Evolutionary conservation across 768 basidiomycete genomes (phyloP).

Genomic region (Podaxis pistillaris): DNA sequence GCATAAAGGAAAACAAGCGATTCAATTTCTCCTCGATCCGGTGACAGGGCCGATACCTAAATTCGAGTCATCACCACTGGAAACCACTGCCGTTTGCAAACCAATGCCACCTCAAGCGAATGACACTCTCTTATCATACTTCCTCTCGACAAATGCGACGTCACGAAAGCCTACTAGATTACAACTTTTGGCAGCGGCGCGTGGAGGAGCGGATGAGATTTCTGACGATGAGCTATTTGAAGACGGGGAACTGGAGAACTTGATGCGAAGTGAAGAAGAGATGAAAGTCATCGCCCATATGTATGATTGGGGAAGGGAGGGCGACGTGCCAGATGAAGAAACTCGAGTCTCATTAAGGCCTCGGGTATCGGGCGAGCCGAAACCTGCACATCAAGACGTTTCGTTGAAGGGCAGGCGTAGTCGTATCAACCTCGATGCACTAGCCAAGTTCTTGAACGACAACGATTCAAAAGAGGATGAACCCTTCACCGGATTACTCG

Average conservation of each 20-base stretch:
- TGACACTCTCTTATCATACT: conserved; percentile 46
- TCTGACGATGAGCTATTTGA: conserved; percentile 71
- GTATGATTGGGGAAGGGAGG: conserved; percentile 30
- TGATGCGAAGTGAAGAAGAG: conserved; percentile 56
- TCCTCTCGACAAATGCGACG: conserved; percentile 45
- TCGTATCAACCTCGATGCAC: conserved; percentile 56
- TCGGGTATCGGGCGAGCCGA: conserved; percentile 11
- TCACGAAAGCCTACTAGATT: conserved; percentile 56
- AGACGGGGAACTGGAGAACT: conserved; percentile 62
- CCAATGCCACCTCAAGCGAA: conserved; percentile 15
- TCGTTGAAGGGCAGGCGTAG: conserved; percentile 24
- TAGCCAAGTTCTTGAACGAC: conserved; percentile 47
- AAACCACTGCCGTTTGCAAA: conserved; percentile 10
- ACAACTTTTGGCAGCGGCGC: conserved; percentile 55
- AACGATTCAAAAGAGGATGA: conserved; percentile 27
- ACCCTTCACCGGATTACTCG: conserved; percentile 17
- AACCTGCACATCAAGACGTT: conserved; percentile 5
- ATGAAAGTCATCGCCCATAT: conserved; percentile 37
- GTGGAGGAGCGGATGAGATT: conserved; percentile 57
- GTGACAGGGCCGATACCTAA: conserved; percentile 30
- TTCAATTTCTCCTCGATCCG: conserved; percentile 60
- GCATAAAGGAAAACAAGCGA: conserved; percentile 41
- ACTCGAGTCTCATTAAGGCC: conserved; percentile 11
- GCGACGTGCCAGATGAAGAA: conserved; percentile 18
- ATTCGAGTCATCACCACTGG: conserved; percentile 7